Evolutionary conservation across 768 basidiomycete genomes (phyloP), one percentile per base, ranked within the genome.

Genomic region (Termitomyces eurrhizus): DNA sequence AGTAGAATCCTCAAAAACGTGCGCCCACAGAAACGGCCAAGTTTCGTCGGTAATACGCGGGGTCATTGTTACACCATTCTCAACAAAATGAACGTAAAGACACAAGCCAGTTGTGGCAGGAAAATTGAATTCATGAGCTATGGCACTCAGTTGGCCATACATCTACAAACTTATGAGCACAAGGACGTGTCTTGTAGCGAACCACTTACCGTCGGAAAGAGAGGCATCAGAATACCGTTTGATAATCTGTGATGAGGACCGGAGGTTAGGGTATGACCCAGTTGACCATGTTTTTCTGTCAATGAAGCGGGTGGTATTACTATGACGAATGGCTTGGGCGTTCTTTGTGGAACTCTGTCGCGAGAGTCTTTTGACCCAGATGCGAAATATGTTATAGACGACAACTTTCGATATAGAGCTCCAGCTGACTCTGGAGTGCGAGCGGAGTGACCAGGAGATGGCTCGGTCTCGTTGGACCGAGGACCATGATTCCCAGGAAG

Each of bases 121-220:
- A 64, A 93, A 89, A 67, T 84, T 88, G 74, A 87, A 93, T 70
- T 93, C 91, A 53, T 85, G 83, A 4, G 90, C 89, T 62, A 94
- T 92, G 11, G 90, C 88, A 33, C 81, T 80, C 37, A 93, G 75
- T 72, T 94, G 92, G 16, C 81, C 84, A 67, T 84, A 86, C 78
- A 93, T 83, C 92, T 93, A 56, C 26, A 8, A 58, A 56, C 42
- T 55, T 4, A 52, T 44, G 12, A 60, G 50, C 11, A 37, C 9
- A 16, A 21, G 60, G 21, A 41, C 37, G 33, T 26, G 26, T 42
- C 48, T 56, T 32, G 21, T 42, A 51, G 54, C 33, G 46, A 18
- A 49, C 32, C 41, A 63, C 67, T 60, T 72, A 90, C 90, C 8
- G 88, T 89, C 37, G 90, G 84, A 66, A 86, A 84, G 37, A 92